Conservation (phyloP, 164 flowering plant species). For the Protea cynaroides region DNA sequence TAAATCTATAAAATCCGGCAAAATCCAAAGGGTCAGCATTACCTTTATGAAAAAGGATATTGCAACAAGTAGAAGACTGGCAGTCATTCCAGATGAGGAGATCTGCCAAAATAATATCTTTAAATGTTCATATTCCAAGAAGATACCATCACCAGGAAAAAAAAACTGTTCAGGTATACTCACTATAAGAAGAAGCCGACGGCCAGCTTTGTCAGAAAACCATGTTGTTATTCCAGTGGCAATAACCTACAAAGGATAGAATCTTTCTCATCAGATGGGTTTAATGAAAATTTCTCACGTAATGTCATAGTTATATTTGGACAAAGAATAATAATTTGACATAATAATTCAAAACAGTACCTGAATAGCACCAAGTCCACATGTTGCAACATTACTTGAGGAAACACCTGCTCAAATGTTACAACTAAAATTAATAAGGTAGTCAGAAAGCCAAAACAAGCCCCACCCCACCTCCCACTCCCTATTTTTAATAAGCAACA, state of each 20-base stretch:
- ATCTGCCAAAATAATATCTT: constrained; percentile 33
- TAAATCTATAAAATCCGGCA: background rate
- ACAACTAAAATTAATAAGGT: constrained; percentile 3
- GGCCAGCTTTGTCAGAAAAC: constrained; percentile 86
- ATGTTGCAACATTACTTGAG: constrained; percentile 65
- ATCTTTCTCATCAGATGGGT: constrained; percentile 2
- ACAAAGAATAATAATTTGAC: background rate
- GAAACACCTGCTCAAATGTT: constrained; percentile 49
- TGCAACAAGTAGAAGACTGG: constrained; percentile 72
- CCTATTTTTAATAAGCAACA: too few relatives aligned
- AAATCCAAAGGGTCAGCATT: background rate
- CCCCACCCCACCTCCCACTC: too few relatives aligned
- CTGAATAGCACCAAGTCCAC: constrained; percentile 81
- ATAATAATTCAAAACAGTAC: constrained; percentile 25
- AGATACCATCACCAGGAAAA: background rate
- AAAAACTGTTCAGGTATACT: constrained; percentile 22
- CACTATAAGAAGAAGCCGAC: constrained; percentile 81
- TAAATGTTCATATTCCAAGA: background rate
- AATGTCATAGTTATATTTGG: background rate
- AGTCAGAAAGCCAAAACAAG: too few relatives aligned
- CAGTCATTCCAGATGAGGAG: constrained; percentile 73
- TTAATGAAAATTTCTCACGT: background rate
- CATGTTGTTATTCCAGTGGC: constrained; percentile 80
- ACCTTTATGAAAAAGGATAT: constrained; percentile 75
- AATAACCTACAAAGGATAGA: constrained; percentile 45